A percentile compares a stretch with the other conserved stretches of the same genome.
phyloP scores from a whole-genome alignment of 306 rosid species.

The Fragaria ananassa region DNA sequence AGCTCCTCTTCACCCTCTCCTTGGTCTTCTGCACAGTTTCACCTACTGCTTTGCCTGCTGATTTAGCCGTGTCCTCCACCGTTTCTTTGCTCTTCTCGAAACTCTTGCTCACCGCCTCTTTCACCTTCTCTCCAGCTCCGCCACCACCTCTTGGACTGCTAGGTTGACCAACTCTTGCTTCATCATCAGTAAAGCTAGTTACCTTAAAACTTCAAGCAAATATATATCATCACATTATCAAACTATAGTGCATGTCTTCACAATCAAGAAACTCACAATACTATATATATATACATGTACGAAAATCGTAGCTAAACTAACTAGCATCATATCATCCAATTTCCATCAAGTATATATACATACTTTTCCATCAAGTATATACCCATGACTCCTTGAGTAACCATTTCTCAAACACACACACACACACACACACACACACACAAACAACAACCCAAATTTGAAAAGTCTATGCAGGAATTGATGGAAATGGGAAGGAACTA shows the following conservation, averaged over 20 bases:
- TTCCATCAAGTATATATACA: too few species aligned
- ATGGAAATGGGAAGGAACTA: not conserved
- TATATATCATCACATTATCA: not conserved
- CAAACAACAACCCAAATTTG: not conserved
- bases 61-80: constrained; percentile 35
- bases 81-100: constrained; percentile 24
- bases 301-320: too few species aligned
- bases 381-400: not conserved
- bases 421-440: too few species aligned
- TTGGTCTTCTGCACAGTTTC: constrained; percentile 25
- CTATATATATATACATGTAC: not conserved
- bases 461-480: not conserved
- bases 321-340: not conserved
- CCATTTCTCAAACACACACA: too few species aligned
- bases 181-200: not conserved
- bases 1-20: constrained; percentile 25
- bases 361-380: too few species aligned
- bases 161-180: not conserved
- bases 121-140: constrained; percentile 29
- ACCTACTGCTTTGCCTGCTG: constrained; percentile 25
- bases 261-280: not conserved
- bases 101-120: constrained; percentile 25
- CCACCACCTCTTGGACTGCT: not conserved
- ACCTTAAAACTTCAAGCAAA: constrained; percentile 27
- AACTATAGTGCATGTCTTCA: not conserved